These are phyloP conservation scores for Fusarium sulawesiense DNA, from an alignment of 2,329 filamentous ascomycete genomes.

Conservation along the genomic window DNA sequence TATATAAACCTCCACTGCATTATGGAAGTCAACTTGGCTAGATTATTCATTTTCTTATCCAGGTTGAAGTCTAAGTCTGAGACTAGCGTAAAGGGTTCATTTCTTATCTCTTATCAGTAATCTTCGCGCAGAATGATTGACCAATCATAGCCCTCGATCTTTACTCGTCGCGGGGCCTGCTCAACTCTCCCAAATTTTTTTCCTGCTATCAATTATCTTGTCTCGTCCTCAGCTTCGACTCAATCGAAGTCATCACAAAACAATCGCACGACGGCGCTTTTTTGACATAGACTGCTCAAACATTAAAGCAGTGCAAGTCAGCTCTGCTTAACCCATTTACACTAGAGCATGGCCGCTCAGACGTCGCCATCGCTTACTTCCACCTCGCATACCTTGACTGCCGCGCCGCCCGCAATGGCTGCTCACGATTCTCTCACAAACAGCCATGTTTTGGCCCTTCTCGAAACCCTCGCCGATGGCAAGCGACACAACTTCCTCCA, in stretches of 20 bases:
- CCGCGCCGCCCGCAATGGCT: constrained; percentile 59
- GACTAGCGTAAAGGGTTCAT: background rate
- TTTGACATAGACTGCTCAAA: background rate
- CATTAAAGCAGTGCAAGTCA: constrained; percentile 23
- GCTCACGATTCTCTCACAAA: constrained; percentile 51
- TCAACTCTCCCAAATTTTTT: constrained; percentile 45
- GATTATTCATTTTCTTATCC: background rate
- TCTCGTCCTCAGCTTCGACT: constrained; percentile 33
- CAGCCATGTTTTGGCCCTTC: constrained; percentile 61
- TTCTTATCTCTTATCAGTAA: constrained; percentile 36
- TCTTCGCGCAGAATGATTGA: constrained; percentile 22
- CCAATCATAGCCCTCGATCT: constrained; percentile 29
- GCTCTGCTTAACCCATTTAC: constrained; percentile 23
- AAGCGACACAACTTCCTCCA: constrained; percentile 82
- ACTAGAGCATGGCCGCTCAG: constrained; percentile 52
- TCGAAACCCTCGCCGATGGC: constrained; percentile 66
- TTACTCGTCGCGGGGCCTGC: constrained; percentile 37
- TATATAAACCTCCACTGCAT: background rate
- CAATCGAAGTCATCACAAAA: constrained; percentile 16
- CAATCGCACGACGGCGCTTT: background rate
- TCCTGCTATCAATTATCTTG: constrained; percentile 29
- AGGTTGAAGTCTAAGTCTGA: background rate
- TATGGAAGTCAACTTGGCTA: background rate
- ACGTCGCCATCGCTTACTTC: constrained; percentile 71
- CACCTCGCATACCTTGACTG: constrained; percentile 72